Base-by-base conservation (phyloP, 2,329 filamentous ascomycete species). In the Diaporthe sp. region DNA sequence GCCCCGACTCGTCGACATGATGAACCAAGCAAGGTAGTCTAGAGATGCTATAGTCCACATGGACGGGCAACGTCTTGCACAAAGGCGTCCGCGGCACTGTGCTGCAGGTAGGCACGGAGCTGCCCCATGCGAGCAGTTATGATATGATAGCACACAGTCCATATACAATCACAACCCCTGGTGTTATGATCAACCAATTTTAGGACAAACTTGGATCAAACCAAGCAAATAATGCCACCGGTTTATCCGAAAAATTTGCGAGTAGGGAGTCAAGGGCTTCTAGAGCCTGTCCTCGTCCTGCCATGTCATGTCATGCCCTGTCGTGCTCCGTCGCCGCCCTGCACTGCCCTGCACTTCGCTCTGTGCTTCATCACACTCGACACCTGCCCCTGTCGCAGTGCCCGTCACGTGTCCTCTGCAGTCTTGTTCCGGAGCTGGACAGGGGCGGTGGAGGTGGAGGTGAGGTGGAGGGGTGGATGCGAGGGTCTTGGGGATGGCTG, bases 201-300 rank as follows among this genome's bases (percentile, higher is more conserved):
- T 31, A 42, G 49, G 65, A 28, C 65, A n/a, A 25, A 53, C 13
- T 68, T 53, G 65, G 31, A 15, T 68, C 49, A 42, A n/a, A 69
- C 65, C 49, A 69, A 69, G 65, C 34, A 55, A 42, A 69, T 51
- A 55, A 42, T 55, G 65, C 46, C 65, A 51, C 65, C 65, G 49
- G 34, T 69, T 55, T 69, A 13, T 69, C 65, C 65, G 65, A 69
- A n/a, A 39, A 55, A 69, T 69, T 49, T 55, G 65, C 65, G 65
- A 69, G n/a, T 17, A 53, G 62, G 12, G 62, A 68, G 44, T 53
- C 62, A 53, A 53, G 62, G 61, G 39, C n/a, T 17, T 42, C 12
- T 25, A 51, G 42, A 37, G 42, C 59, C 39, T 28, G 59, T 19
- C 39, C 39, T 46, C 5, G 15, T 62, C 17, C 39, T 34, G 19